These are phyloP conservation scores for Gaillardinia entomophila DNA, from an alignment of 805 yeast genomes.

Conservation along the genomic window DNA sequence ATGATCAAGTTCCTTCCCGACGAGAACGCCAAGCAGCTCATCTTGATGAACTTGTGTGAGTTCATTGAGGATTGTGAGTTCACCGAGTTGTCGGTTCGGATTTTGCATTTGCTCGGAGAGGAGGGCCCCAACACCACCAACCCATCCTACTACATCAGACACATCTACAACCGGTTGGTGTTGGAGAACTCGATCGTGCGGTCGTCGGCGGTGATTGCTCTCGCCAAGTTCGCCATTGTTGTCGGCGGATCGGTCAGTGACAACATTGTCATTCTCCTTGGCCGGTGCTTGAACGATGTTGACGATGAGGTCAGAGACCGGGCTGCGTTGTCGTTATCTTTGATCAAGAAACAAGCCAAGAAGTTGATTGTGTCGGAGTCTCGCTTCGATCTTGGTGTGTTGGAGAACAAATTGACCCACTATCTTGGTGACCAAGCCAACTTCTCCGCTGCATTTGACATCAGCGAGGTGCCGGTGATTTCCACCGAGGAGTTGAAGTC, in stretches of 20 bases:
- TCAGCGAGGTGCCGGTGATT: slow-evolving; percentile 57
- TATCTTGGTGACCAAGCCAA: slow-evolving; percentile 57
- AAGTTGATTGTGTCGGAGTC: slow-evolving; percentile 60
- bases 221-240: slow-evolving; percentile 82
- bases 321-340: slow-evolving; percentile 78
- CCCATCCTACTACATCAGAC: slow-evolving; percentile 90
- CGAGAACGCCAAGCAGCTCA: slow-evolving; percentile 64
- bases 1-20: slow-evolving; percentile 79
- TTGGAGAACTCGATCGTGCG: slow-evolving; percentile 93
- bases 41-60: slow-evolving; percentile 87
- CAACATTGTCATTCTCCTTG: slow-evolving; percentile 69
- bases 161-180: slow-evolving; percentile 93
- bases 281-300: slow-evolving; percentile 78
- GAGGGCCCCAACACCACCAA: slow-evolving; percentile 86
- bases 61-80: slow-evolving; percentile 97
- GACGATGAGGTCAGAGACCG: slow-evolving; percentile 99
- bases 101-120: slow-evolving; percentile 84
- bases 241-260: slow-evolving; percentile 61
- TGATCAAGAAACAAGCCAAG: slow-evolving; percentile 38
- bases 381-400: slow-evolving; percentile 65
- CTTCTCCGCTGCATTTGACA: slow-evolving; percentile 62
- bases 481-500: slow-evolving; percentile 67
- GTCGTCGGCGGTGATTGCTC: slow-evolving; percentile 90
- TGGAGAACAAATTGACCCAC: slow-evolving; percentile 70
- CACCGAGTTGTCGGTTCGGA: slow-evolving; percentile 89